Conservation (phyloP, 108 stramenopile genomes). For the Seminavis robusta region DNA sequence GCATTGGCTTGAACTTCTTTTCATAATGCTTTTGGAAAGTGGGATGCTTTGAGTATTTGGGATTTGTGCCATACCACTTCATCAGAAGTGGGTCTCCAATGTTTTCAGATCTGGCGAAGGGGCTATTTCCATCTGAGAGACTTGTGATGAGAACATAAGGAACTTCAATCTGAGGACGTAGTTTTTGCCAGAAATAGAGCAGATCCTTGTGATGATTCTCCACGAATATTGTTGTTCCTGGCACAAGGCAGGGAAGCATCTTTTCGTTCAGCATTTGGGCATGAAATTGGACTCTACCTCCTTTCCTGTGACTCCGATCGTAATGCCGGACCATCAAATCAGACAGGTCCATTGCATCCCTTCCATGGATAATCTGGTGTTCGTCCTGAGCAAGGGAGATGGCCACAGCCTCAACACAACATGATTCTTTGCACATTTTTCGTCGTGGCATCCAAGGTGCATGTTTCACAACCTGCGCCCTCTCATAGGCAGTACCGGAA, state of each 20-base stretch:
- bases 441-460: no score
- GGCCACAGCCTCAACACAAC: no score
- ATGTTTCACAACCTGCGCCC: no score
- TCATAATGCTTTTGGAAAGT: not conserved
- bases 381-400: no score
- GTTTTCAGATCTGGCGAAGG: not conserved
- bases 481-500: no score
- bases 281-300: no score
- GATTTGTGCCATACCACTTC: slow-evolving; percentile 13
- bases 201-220: slow-evolving; percentile 2
- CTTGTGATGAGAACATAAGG: slow-evolving; percentile 7
- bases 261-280: no score
- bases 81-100: not conserved
- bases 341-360: no score
- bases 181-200: not conserved
- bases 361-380: no score
- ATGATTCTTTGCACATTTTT: no score
- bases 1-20: slow-evolving; percentile 4
- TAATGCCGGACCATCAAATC: no score
- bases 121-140: not conserved
- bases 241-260: slow-evolving; percentile 7
- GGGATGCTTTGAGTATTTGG: not conserved
- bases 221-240: slow-evolving; percentile 13
- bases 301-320: no score
- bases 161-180: slow-evolving; percentile 8